phyloP scores from a whole-genome alignment of 139 green algal genomes.

The Micromonas commoda region DNA sequence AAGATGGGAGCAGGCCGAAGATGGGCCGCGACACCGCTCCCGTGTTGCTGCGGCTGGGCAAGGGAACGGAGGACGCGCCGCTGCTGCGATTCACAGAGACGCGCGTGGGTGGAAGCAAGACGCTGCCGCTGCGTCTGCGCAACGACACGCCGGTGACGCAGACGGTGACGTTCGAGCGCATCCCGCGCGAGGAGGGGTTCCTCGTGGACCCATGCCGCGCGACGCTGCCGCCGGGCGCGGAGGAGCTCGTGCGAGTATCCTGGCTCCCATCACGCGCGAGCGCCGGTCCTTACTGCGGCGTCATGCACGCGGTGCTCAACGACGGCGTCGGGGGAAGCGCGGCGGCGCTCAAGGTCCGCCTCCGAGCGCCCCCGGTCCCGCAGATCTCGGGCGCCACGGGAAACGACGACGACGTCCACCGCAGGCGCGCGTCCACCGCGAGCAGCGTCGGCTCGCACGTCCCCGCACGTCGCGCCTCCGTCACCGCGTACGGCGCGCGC shows the following conservation, averaged over 20 bases:
- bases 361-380: background rate
- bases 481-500: no score
- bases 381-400: background rate
- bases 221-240: background rate
- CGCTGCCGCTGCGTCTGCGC: background rate
- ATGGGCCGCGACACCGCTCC: background rate
- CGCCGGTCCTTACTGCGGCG: background rate
- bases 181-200: background rate
- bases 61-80: background rate
- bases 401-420: background rate
- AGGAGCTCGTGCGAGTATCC: background rate
- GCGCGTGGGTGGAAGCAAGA: background rate
- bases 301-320: background rate
- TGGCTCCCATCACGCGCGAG: background rate
- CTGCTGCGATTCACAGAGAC: background rate
- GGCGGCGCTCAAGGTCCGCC: background rate
- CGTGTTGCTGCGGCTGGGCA: background rate
- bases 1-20: background rate
- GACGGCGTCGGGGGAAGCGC: background rate
- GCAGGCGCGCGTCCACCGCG: background rate
- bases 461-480: no score
- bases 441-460: background rate
- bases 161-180: background rate
- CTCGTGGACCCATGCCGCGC: background rate
- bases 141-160: background rate